Base-by-base conservation (phyloP, 108 stramenopile species). In the Skeletonema tropicum region DNA sequence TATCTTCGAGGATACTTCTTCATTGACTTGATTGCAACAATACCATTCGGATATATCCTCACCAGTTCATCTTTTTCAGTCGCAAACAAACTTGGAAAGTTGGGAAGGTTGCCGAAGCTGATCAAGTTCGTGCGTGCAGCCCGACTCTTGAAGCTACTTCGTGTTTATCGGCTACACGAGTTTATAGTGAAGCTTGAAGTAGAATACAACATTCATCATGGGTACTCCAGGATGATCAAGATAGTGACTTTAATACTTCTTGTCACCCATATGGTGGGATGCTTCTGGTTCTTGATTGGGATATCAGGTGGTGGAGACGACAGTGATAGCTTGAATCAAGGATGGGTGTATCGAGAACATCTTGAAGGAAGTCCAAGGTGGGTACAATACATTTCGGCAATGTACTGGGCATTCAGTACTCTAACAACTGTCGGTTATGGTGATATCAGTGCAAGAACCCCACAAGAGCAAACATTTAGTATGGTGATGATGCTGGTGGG, bases 341-440 rank as follows among this genome's bases (percentile, higher is more conserved):
- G 79, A 1, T 80, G 79, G 79, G 71, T 80, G 8, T 80, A 38
- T 46, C 46, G 74, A 39, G 73, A 85, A 63, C 42, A 74, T 38
- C 25, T 76, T 19, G 21, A 64, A 29, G 26, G 26, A 29, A 29
- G 26, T 29, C 26, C 1, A 29, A 29, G 26, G 26, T 29, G 26
- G 26, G 12, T 38, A 12, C 80, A 77, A 33, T 86, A 83, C 68
- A 41, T 80, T 14, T 66, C 75, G 1, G 17, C 64, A 2, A 35
- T 86, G 46, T 86, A 86, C 59, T 86, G 85, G 85, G 67, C 82
- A 17, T 80, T 83, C 64, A 64, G 63, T n/a, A 86, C 85, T 19
- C 68, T 86, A 45, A 78, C 78, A 2, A 86, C 85, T 5, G 80
- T 86, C 2, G 85, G 85, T 38, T 86, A 80, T 68, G 85, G 85